These are phyloP conservation scores for Euphorbia lathyris DNA, from an alignment of 345 rosid species.

Conservation along the genomic window DNA sequence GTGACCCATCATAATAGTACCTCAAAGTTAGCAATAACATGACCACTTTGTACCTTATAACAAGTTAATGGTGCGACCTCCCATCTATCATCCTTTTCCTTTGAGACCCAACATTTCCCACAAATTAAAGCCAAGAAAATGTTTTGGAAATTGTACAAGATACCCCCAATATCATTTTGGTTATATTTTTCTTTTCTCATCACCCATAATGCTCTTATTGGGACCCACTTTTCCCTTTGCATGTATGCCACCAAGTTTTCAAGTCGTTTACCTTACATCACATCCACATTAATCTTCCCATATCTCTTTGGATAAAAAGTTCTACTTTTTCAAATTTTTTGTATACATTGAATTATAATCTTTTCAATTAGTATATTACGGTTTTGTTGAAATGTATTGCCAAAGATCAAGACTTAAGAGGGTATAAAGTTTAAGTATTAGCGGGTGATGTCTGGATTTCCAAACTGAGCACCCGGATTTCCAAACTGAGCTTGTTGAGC, in stretches of 20 bases:
- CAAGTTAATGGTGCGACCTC: background rate
- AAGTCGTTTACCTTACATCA: slow-evolving; percentile 24
- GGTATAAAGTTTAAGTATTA: too few relatives aligned
- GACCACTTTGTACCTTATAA: background rate
- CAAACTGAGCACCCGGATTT: too few relatives aligned
- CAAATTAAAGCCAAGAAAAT: slow-evolving; percentile 2
- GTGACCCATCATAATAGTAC: slow-evolving; percentile 16
- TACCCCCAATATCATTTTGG: background rate
- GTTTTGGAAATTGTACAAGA: slow-evolving; percentile 14
- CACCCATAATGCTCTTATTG: background rate
- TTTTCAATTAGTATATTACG: too few relatives aligned
- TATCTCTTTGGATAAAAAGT: background rate
- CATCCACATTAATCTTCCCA: slow-evolving; percentile 4
- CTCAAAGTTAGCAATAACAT: background rate
- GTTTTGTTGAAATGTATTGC: too few relatives aligned
- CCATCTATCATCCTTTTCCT: background rate
- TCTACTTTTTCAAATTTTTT: too few relatives aligned
- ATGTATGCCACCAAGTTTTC: slow-evolving; percentile 16
- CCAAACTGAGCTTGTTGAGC: too few relatives aligned
- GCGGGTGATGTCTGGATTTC: too few relatives aligned
- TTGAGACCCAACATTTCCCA: slow-evolving; percentile 6
- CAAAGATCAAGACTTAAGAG: too few relatives aligned
- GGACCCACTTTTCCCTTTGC: slow-evolving; percentile 14
- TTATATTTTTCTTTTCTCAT: background rate
- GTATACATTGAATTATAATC: too few relatives aligned